These are phyloP conservation scores for Parasitella parasitica DNA, from an alignment of 371 early-diverging fungal species.

Conservation along the genomic window DNA sequence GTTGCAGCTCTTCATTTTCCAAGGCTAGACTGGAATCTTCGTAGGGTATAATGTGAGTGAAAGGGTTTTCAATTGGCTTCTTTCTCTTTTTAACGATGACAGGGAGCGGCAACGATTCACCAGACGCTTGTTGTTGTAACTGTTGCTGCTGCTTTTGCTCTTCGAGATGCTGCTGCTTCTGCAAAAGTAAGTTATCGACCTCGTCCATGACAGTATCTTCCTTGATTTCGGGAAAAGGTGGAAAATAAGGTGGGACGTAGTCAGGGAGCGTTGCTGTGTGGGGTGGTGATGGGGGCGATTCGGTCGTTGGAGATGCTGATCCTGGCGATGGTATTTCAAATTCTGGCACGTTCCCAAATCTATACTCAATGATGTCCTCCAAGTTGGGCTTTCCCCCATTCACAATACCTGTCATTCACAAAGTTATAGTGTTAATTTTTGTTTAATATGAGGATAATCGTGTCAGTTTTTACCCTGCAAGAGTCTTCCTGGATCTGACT, in stretches of 20 bases:
- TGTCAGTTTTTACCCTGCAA: conserved; percentile 32
- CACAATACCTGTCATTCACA: conserved; percentile 14
- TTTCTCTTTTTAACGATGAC: conserved; percentile 39
- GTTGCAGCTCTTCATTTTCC: conserved; percentile 6
- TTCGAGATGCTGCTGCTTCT: conserved; percentile 7
- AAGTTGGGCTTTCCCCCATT: conserved; percentile 16
- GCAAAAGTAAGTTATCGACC: not conserved
- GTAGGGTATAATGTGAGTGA: conserved; percentile 52
- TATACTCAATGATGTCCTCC: conserved; percentile 22
- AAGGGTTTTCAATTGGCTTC: conserved; percentile 53
- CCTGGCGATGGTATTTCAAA: conserved; percentile 6
- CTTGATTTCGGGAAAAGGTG: conserved; percentile 40
- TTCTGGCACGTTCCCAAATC: conserved; percentile 15
- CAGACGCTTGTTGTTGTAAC: not conserved
- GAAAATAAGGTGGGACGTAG: conserved; percentile 45
- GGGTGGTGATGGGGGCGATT: not conserved
- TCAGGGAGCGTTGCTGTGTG: conserved; percentile 10
- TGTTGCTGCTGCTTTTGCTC: conserved; percentile 13
- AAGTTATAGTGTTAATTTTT: too few species aligned
- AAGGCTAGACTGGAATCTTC: conserved; percentile 44
- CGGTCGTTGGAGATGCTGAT: not conserved
- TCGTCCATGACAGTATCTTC: conserved; percentile 24
- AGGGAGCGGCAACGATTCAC: conserved; percentile 22
- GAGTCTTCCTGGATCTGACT: conserved; percentile 48
- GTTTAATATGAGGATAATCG: not conserved